Conservation (phyloP, 1,284 basidiomycete species). For the Anthracocystis panici-leucophaei region DNA sequence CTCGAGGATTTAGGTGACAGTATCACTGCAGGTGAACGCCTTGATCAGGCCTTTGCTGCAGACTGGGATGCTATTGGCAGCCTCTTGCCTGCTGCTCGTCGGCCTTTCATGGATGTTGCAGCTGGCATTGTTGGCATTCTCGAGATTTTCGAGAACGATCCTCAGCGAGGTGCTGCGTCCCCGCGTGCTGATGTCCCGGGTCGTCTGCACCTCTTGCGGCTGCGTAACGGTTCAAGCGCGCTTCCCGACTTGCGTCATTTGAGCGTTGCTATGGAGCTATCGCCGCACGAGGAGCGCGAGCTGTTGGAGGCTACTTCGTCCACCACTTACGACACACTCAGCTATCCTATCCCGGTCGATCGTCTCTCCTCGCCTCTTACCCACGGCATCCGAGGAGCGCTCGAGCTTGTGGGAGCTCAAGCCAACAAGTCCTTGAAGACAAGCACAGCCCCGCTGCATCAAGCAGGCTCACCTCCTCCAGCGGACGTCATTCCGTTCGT, state of each 20-base stretch:
- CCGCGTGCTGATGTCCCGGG: background rate
- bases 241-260: slow-evolving; percentile 34
- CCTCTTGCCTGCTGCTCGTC: slow-evolving; percentile 22
- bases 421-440: background rate
- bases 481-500: slow-evolving; percentile 24
- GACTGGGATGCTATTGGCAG: slow-evolving; percentile 45
- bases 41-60: slow-evolving; percentile 36
- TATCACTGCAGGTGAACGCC: slow-evolving; percentile 27
- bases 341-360: slow-evolving; percentile 44
- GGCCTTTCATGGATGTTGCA: slow-evolving; percentile 46
- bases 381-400: slow-evolving; percentile 13
- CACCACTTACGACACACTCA: slow-evolving; percentile 31
- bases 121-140: slow-evolving; percentile 38
- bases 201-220: slow-evolving; percentile 33
- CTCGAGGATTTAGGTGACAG: slow-evolving; percentile 31
- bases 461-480: slow-evolving; percentile 6
- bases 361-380: slow-evolving; percentile 30
- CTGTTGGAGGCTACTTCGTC: slow-evolving; percentile 23
- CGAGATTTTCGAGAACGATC: slow-evolving; percentile 13
- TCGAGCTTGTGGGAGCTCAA: slow-evolving; percentile 5
- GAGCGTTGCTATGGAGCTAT: slow-evolving; percentile 31
- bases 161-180: slow-evolving; percentile 1
- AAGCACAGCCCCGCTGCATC: background rate
- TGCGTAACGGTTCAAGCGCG: slow-evolving; percentile 8
- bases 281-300: slow-evolving; percentile 19